These are phyloP conservation scores for Mucor racemosus DNA, from an alignment of 371 early-diverging fungal genomes.

Conservation along the genomic window DNA sequence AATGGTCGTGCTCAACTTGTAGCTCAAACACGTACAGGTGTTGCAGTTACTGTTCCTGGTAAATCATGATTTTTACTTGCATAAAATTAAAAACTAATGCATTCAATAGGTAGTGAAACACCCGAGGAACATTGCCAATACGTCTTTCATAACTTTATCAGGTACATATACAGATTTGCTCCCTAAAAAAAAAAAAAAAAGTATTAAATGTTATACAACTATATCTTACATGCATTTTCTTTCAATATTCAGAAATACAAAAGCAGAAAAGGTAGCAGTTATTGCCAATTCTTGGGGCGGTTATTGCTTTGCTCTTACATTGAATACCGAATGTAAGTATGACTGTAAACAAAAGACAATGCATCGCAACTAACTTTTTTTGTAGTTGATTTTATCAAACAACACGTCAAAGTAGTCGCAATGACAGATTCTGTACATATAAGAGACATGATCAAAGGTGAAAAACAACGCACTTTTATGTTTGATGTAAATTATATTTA, in stretches of 20 bases:
- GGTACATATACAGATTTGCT: constrained; percentile 19
- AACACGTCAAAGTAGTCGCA: constrained; percentile 35
- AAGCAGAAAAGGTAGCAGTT: constrained; percentile 35
- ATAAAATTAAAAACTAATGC: background rate
- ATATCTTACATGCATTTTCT: background rate
- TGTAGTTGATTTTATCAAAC: constrained; percentile 43
- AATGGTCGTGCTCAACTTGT: constrained; percentile 28
- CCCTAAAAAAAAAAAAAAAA: background rate
- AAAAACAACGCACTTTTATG: constrained; percentile 39
- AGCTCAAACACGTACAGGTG: constrained; percentile 18
- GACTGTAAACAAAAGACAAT: background rate
- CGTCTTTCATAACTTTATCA: constrained; percentile 46
- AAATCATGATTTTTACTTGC: background rate
- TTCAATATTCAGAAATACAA: constrained; percentile 23
- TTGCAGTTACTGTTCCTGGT: constrained; percentile 25
- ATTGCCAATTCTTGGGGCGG: constrained; percentile 51
- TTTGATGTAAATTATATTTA: constrained; percentile 32
- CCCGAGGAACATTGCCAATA: constrained; percentile 49
- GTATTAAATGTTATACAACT: background rate
- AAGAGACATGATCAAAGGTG: constrained; percentile 31
- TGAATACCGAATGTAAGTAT: constrained; percentile 43
- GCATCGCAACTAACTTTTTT: background rate
- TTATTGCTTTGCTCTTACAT: constrained; percentile 30
- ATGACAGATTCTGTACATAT: constrained; percentile 43
- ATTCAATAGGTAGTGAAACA: constrained; percentile 33